These are phyloP conservation scores for Trifolium subterraneum DNA, from an alignment of 306 rosid genomes.

Conservation along the genomic window DNA sequence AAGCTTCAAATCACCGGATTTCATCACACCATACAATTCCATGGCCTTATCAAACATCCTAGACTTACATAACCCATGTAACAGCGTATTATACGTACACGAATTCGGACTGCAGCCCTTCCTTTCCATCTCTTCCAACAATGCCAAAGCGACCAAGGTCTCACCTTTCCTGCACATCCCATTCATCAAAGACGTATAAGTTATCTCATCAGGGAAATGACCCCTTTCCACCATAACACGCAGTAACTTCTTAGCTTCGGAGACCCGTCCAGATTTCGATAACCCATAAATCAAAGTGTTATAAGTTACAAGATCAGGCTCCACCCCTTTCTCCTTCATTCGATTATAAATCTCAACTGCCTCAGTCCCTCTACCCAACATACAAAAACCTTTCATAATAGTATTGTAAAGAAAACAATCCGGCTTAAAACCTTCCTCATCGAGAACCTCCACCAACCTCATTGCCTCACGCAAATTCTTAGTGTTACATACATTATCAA, in stretches of 20 bases:
- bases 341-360: slow-evolving; percentile 70
- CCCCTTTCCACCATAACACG: slow-evolving; percentile 72
- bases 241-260: slow-evolving; percentile 74
- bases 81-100: slow-evolving; percentile 78
- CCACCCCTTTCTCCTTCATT: slow-evolving; percentile 83
- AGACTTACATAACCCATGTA: slow-evolving; percentile 77
- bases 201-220: slow-evolving; percentile 73
- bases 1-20: slow-evolving; percentile 62
- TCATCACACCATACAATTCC: slow-evolving; percentile 72
- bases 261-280: slow-evolving; percentile 67
- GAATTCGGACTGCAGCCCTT: slow-evolving; percentile 76
- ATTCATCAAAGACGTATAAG: slow-evolving; percentile 88
- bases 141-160: slow-evolving; percentile 61
- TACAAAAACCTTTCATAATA: slow-evolving; percentile 86
- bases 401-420: slow-evolving; percentile 83
- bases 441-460: slow-evolving; percentile 62
- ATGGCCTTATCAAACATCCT: slow-evolving; percentile 74
- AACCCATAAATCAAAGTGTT: slow-evolving; percentile 85
- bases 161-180: slow-evolving; percentile 85
- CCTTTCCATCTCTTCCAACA: slow-evolving; percentile 78
- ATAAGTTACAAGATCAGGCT: slow-evolving; percentile 83
- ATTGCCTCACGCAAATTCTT: slow-evolving; percentile 76
- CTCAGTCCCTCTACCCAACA: slow-evolving; percentile 75
- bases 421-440: slow-evolving; percentile 79
- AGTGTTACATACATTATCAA: slow-evolving; percentile 79